Evolutionary conservation across 2,329 filamentous ascomycete species (phyloP).

Genomic region (Colletotrichum orbiculare): DNA sequence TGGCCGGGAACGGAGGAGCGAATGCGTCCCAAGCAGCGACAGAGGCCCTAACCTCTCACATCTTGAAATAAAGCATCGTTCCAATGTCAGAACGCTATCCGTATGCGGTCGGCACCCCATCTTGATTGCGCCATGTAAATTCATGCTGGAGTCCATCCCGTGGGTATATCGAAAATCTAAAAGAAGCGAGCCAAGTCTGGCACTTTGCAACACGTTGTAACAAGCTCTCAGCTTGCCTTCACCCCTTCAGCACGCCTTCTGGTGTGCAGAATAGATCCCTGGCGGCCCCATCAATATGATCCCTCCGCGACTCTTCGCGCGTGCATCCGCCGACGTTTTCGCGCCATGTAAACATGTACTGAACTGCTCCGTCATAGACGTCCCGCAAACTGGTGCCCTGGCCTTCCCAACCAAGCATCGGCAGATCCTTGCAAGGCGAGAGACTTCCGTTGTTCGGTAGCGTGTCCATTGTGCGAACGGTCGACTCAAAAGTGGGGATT

Average conservation of each 20-base stretch:
- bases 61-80: conserved; percentile 2
- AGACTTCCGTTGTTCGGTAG: conserved; percentile 57
- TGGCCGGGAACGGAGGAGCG: conserved; percentile 23
- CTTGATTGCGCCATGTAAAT: conserved; percentile 15
- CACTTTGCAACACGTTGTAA: too few relatives aligned
- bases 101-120: too few relatives aligned
- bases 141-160: conserved; percentile 16
- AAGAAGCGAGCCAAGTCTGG: conserved; percentile 16
- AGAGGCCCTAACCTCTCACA: background rate
- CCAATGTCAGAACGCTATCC: too few relatives aligned
- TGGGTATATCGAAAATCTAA: conserved; percentile 33
- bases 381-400: conserved; percentile 51
- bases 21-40: background rate
- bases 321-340: conserved; percentile 75
- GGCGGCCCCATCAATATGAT: conserved; percentile 52
- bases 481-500: conserved; percentile 46
- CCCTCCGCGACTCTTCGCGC: conserved; percentile 43
- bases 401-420: conserved; percentile 75
- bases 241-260: conserved; percentile 40
- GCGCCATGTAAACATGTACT: conserved; percentile 71
- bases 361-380: conserved; percentile 55
- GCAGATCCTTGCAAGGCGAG: conserved; percentile 58
- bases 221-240: conserved; percentile 40
- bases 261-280: conserved; percentile 73
- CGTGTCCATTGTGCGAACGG: conserved; percentile 59